Evolutionary conservation across 2,329 filamentous ascomycete genomes (phyloP).

Genomic region (Calycina herbarum): DNA sequence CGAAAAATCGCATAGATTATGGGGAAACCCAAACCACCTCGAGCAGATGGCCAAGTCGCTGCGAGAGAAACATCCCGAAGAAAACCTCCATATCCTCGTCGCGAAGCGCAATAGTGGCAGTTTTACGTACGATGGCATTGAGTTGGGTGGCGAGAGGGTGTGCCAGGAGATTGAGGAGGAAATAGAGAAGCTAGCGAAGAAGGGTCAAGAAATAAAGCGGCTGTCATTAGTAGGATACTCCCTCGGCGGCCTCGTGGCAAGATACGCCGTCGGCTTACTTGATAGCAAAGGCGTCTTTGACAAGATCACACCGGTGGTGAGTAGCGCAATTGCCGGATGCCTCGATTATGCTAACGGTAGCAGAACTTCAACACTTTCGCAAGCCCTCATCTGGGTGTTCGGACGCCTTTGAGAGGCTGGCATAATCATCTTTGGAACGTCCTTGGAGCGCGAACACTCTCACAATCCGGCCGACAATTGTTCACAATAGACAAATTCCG

Average conservation of each 20-base stretch:
- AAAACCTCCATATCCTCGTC: conserved; percentile 68
- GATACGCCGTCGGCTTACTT: conserved; percentile 84
- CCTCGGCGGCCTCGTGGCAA: conserved; percentile 79
- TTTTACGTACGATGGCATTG: conserved; percentile 71
- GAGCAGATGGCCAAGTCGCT: conserved; percentile 65
- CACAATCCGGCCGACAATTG: conserved; percentile 80
- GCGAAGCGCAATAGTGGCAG: conserved; percentile 72
- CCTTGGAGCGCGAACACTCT: conserved; percentile 78
- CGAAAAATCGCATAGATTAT: conserved; percentile 53
- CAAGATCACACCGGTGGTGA: conserved; percentile 72
- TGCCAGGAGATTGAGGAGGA: conserved; percentile 67
- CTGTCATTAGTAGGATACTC: conserved; percentile 90
- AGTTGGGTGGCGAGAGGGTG: conserved; percentile 66
- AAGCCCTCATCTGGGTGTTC: conserved; percentile 77
- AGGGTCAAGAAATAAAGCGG: conserved; percentile 73
- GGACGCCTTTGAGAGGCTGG: conserved; percentile 66
- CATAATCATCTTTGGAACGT: conserved; percentile 74
- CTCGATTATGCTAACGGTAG: conserved; percentile 1
- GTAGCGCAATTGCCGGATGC: conserved; percentile 22
- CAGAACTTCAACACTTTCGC: conserved; percentile 93
- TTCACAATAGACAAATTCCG: conserved; percentile 87
- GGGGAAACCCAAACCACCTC: conserved; percentile 78
- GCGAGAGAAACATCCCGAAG: conserved; percentile 58
- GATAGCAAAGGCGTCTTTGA: conserved; percentile 80
- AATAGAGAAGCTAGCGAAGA: conserved; percentile 53